These are phyloP conservation scores for Rutstroemia sp. DNA, from an alignment of 2,329 filamentous ascomycete species.

Conservation along the genomic window DNA sequence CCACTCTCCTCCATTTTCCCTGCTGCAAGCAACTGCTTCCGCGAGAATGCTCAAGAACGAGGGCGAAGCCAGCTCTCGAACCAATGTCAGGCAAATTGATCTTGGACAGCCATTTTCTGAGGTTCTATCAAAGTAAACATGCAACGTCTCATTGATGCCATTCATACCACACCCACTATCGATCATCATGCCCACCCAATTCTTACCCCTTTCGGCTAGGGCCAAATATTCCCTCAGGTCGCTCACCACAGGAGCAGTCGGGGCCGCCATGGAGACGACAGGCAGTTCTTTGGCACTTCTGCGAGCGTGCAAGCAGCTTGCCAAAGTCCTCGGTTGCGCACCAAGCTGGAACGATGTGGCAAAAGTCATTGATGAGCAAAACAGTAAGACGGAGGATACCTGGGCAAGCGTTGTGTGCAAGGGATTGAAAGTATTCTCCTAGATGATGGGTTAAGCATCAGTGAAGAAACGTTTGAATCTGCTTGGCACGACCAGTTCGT, in stretches of 20 bases:
- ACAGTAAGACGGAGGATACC: slow-evolving; percentile 33
- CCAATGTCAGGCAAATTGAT: background rate
- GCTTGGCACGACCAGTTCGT: slow-evolving; percentile 61
- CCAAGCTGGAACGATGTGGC: slow-evolving; percentile 52
- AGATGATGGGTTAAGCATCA: slow-evolving; percentile 64
- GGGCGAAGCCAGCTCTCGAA: background rate
- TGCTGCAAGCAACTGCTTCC: too few relatives aligned
- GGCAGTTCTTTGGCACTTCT: slow-evolving; percentile 59
- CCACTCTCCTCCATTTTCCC: background rate
- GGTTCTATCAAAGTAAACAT: background rate
- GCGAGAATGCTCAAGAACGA: background rate
- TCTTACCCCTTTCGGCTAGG: slow-evolving; percentile 42
- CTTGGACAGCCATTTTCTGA: background rate
- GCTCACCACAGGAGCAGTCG: slow-evolving; percentile 67
- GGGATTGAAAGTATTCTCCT: slow-evolving; percentile 69
- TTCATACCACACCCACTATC: slow-evolving; percentile 55
- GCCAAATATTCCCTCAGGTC: slow-evolving; percentile 44
- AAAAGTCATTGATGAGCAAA: slow-evolving; percentile 20
- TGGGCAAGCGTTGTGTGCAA: slow-evolving; percentile 59
- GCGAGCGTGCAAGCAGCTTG: slow-evolving; percentile 61
- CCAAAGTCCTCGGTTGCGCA: slow-evolving; percentile 54
- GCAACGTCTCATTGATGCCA: slow-evolving; percentile 28
- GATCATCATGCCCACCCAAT: slow-evolving; percentile 69
- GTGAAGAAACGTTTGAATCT: slow-evolving; percentile 49
- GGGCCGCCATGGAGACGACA: slow-evolving; percentile 56